phyloP scores from a whole-genome alignment of 495 filamentous ascomycete species.

The Penicillium longicatenatum region DNA sequence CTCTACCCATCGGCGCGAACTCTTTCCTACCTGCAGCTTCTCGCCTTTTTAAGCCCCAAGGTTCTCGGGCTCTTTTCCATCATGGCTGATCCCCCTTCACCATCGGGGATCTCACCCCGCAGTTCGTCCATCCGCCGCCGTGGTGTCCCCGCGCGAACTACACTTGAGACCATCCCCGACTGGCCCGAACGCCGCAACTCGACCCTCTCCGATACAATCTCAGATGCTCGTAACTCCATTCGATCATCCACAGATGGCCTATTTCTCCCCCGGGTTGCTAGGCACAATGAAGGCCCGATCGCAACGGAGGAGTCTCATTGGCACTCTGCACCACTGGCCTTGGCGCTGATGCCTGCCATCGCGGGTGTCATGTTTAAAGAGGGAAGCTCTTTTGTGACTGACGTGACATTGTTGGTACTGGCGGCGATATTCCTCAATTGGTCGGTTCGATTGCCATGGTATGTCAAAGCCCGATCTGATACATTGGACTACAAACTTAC shows the following conservation, averaged over 20 bases:
- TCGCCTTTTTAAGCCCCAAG: neutral
- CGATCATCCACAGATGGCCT: constrained; percentile 73
- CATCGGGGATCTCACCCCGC: constrained; percentile 15
- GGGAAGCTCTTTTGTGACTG: constrained; percentile 79
- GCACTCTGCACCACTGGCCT: constrained; percentile 75
- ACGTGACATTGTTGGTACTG: constrained; percentile 76
- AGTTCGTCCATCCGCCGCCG: constrained; percentile 39
- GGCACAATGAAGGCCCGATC: constrained; percentile 22
- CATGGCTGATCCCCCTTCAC: constrained; percentile 24
- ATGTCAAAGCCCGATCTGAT: constrained; percentile 16
- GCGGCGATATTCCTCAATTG: constrained; percentile 89
- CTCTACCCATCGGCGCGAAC: constrained; percentile 10
- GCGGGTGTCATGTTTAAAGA: constrained; percentile 84
- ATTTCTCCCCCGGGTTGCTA: constrained; percentile 59
- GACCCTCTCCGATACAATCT: constrained; percentile 69
- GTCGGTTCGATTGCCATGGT: constrained; percentile 92
- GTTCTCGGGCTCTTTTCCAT: neutral
- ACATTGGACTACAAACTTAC: constrained; percentile 1
- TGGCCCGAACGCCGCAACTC: constrained; percentile 66
- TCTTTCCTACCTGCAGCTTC: neutral
- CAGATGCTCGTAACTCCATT: constrained; percentile 65
- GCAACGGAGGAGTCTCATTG: constrained; percentile 61
- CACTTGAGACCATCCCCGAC: constrained; percentile 25
- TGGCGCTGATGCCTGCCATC: constrained; percentile 82
- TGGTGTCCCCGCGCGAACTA: constrained; percentile 37